phyloP scores from a whole-genome alignment of 2,329 filamentous ascomycete species.

The Cercospora berteroae region DNA sequence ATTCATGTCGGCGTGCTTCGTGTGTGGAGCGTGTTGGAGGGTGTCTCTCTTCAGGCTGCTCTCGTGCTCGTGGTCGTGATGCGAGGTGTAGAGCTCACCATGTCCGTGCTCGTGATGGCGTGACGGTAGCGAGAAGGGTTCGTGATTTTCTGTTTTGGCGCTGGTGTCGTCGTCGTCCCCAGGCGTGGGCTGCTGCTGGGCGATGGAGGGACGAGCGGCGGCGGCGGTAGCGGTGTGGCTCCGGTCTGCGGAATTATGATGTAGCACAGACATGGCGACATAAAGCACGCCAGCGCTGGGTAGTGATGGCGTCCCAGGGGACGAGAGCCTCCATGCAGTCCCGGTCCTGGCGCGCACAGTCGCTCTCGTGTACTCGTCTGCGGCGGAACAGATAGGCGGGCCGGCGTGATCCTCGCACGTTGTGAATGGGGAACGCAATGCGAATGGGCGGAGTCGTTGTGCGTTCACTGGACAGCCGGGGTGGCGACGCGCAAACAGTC shows the following conservation, averaged over 20 bases:
- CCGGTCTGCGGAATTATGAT: background rate
- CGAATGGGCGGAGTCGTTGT: background rate
- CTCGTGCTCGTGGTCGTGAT: constrained; percentile 36
- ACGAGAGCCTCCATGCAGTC: background rate
- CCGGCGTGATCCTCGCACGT: background rate
- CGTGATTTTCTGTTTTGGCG: constrained; percentile 16
- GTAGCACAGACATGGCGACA: constrained; percentile 3
- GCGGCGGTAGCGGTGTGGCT: background rate
- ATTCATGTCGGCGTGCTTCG: constrained; percentile 70
- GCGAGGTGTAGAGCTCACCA: constrained; percentile 33
- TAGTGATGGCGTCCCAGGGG: background rate
- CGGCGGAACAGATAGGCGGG: background rate
- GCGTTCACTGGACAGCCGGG: background rate
- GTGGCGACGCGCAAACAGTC: background rate
- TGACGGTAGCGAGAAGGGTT: constrained; percentile 3
- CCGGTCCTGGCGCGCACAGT: background rate
- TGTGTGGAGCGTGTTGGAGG: constrained; percentile 43
- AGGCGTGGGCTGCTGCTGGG: constrained; percentile 2
- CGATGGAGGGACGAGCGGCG: background rate
- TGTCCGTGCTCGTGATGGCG: constrained; percentile 25
- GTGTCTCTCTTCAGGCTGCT: constrained; percentile 32
- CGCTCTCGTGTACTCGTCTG: background rate
- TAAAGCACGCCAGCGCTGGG: background rate
- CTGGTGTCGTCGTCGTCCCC: constrained; percentile 12
- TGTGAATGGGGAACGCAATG: background rate